Base-by-base conservation (phyloP, 1,139 yeast species). In the Pichia sp. region DNA sequence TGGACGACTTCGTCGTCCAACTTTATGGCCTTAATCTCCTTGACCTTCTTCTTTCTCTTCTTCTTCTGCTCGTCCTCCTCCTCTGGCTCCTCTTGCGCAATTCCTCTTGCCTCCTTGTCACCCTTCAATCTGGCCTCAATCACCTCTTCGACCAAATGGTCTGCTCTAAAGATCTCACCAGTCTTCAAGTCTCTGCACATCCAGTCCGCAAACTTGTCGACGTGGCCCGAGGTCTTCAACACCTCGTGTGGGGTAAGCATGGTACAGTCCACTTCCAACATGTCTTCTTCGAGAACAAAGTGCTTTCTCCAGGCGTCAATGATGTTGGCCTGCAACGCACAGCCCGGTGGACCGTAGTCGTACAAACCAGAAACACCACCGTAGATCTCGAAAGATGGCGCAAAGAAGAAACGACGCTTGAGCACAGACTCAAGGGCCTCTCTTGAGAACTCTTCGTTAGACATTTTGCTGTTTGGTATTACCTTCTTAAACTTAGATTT, bases 311-410 rank as follows among this genome's bases (percentile, higher is more conserved):
- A 95, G 50, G 84, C 81, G 68, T 95, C 99, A 59, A 95, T 77
- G 61, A 95, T 81, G 72, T 93, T 93, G 66, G 97, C 96, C 77
- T 93, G 98, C 73, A 95, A 83, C 13, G 99, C 95, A 76, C 98
- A 92, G 59, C 99, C 99, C 71, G 99, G 97, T 59, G 99, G 99
- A 75, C 99, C 99, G 70, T 90, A 95, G 72, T 95, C 99, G 72
- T 90, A 95, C 57, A 95, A 79, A 62, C 99, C 99, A 53, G 97
- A 89, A 51, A 95, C 98, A 71, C 99, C 99, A 63, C 99, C 99
- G 70, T 95, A 95, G 61, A 93, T 84, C 70, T 95, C 99, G 69
- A 95, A 95, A 47, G 98, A 85, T 61, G 99, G 99, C 42, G 98
- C 97, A 70, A 82, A 93, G 75, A 95, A 95, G 77, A 95, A 95